A percentile compares a stretch with the other conserved stretches of the same genome.
Conservation (phyloP, 1,284 basidiomycete genomes). For the Flammula alnicola region DNA sequence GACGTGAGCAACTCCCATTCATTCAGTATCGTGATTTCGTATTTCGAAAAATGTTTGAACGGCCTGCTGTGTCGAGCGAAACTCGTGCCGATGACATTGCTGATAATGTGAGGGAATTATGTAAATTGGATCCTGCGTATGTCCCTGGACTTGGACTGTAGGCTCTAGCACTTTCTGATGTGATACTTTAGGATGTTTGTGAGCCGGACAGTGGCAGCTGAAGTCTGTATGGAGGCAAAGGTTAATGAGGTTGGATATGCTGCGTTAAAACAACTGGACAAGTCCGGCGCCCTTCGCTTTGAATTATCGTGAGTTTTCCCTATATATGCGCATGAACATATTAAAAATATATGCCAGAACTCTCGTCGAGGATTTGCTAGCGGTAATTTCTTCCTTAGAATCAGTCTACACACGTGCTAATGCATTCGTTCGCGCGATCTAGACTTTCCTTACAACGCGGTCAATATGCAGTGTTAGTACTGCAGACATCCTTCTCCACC, state of each 20-base stretch:
- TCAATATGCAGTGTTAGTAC: slow-evolving; percentile 58
- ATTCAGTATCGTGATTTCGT: slow-evolving; percentile 79
- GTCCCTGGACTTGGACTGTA: slow-evolving; percentile 27
- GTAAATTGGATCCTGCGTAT: slow-evolving; percentile 67
- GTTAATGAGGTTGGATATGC: slow-evolving; percentile 67
- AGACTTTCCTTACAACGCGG: slow-evolving; percentile 73
- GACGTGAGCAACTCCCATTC: slow-evolving; percentile 13
- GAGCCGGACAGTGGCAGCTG: slow-evolving; percentile 76
- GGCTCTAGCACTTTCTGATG: slow-evolving; percentile 10
- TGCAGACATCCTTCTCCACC: slow-evolving; percentile 56
- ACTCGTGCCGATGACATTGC: slow-evolving; percentile 64
- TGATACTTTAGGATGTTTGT: slow-evolving; percentile 68
- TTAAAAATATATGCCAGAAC: slow-evolving; percentile 37
- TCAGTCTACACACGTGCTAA: neutral
- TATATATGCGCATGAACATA: neutral
- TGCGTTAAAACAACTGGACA: slow-evolving; percentile 68
- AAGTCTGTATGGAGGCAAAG: slow-evolving; percentile 79
- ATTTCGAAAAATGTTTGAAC: slow-evolving; percentile 82
- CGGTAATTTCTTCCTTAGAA: slow-evolving; percentile 41
- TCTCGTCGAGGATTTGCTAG: slow-evolving; percentile 63
- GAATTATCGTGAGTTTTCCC: slow-evolving; percentile 51
- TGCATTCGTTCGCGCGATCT: slow-evolving; percentile 1
- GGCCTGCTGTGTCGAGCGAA: slow-evolving; percentile 52
- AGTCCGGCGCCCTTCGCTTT: slow-evolving; percentile 63
- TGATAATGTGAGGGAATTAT: slow-evolving; percentile 68